Evolutionary conservation across 108 stramenopile genomes (phyloP).

Genomic region (Cyclotella atomus): DNA sequence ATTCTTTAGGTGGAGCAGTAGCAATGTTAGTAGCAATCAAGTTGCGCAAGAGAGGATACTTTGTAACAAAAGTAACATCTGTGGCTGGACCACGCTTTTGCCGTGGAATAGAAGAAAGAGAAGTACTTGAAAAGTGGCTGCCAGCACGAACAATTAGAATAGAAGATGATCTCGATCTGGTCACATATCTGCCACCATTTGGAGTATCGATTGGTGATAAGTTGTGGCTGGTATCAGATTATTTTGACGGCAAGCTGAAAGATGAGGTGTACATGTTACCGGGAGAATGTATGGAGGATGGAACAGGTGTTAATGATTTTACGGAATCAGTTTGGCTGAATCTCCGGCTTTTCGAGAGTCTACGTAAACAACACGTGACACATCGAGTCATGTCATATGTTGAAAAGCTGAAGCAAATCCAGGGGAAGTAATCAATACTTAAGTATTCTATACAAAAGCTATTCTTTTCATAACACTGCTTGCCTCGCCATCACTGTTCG

Average conservation of each 20-base stretch:
- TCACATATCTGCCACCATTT: conserved; percentile 59
- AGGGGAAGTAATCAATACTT: background rate
- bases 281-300: conserved; percentile 14
- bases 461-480: conserved; percentile 18
- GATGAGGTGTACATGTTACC: conserved; percentile 28
- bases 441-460: conserved; percentile 1
- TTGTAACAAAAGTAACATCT: conserved; percentile 44
- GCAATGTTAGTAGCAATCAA: conserved; percentile 64
- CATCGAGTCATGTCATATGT: conserved; percentile 33
- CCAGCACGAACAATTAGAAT: conserved; percentile 60
- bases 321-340: conserved; percentile 53
- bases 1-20: conserved; percentile 68
- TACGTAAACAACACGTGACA: conserved; percentile 14
- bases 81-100: conserved; percentile 66
- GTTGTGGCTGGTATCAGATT: conserved; percentile 44
- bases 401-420: conserved; percentile 21
- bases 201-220: conserved; percentile 58
- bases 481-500: background rate
- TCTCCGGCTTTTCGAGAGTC: conserved; percentile 37
- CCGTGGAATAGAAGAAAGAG: conserved; percentile 31
- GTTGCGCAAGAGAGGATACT: conserved; percentile 59
- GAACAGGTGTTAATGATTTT: conserved; percentile 18
- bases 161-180: conserved; percentile 61
- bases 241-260: conserved; percentile 9
- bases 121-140: conserved; percentile 31